Base-by-base conservation (phyloP, 148 eudicot species). In the Chenopodium suecicum region DNA sequence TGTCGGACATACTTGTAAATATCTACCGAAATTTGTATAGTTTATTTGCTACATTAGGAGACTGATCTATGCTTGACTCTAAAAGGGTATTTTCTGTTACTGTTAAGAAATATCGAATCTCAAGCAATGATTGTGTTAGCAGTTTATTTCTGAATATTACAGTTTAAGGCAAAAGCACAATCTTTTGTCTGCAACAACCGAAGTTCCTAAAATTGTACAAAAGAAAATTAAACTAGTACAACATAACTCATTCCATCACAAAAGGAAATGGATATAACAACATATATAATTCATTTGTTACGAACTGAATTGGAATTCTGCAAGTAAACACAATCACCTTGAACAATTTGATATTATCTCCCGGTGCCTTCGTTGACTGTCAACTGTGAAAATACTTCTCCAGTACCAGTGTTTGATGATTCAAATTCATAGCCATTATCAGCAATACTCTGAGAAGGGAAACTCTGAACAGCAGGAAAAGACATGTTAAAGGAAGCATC, bases 371-470 rank as follows among this genome's bases (percentile, higher is more conserved):
- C 82, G 62, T 84, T 80, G 31, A 83, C 62, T 48, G 56, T 85
- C 75, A 85, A 34, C 75, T 81, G 89, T 63, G 91, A 85, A 70
- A 85, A 85, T 12, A 86, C 89, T 62, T 83, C 79, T 50, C 80
- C 75, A 25, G 83, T 83, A 54, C 12, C 41, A 7, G 80, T 47
- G 56, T 50, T 29, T 14, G 76, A 50, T 2, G 75, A 16, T 17
- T n/a, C 86, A 32, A 31, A 9, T 19, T 78, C 79, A 52, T 58
- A 46, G 12, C 79, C 74, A 0, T 71, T 34, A 58, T 74, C n/a
- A 9, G 73, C 4, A 34, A 81, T 31, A 68, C 88, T 87, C 16
- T 77, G 71, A 73, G 88, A 89, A 79, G 86, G 87, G 32, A 86
- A 78, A 1, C 82, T 79, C 32, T 32, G 83, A 81, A 86, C 66